A percentile compares a stretch with the other conserved stretches of the same genome.
Evolutionary conservation across 1,139 yeast genomes (phyloP).

Genomic region (Taphrina communis): DNA sequence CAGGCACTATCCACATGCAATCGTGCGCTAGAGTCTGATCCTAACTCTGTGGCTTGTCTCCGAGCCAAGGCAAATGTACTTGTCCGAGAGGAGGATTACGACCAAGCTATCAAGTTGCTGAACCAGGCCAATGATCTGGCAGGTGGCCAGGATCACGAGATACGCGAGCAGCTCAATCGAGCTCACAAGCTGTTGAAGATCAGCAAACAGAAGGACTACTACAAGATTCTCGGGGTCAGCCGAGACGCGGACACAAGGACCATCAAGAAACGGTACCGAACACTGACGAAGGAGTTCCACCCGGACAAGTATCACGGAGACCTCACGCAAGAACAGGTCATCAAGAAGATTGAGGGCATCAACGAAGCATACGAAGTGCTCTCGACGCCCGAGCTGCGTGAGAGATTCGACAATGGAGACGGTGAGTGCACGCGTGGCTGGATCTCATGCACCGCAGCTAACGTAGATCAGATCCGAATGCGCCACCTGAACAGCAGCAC

Average conservation of each 20-base stretch:
- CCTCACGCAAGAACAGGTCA: constrained; percentile 71
- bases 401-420: constrained; percentile 69
- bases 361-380: constrained; percentile 91
- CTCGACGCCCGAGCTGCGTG: constrained; percentile 64
- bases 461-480: constrained; percentile 23
- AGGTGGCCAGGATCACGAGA: constrained; percentile 57
- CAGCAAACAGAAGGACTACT: constrained; percentile 72
- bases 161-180: constrained; percentile 60
- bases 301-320: constrained; percentile 88
- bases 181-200: constrained; percentile 61
- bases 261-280: constrained; percentile 80
- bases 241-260: constrained; percentile 72
- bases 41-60: constrained; percentile 57
- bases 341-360: constrained; percentile 85
- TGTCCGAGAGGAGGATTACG: constrained; percentile 55
- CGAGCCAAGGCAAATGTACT: constrained; percentile 58
- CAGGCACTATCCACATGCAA: constrained; percentile 55
- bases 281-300: constrained; percentile 78
- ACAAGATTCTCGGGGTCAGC: constrained; percentile 73
- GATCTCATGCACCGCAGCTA: too few species aligned
- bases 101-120: constrained; percentile 56
- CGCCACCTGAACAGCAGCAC: constrained; percentile 39
- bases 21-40: constrained; percentile 50
- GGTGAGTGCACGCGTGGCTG: constrained; percentile 46
- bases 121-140: constrained; percentile 55